Percentiles rank a stretch among this genome's conserved stretches.
phyloP scores from a whole-genome alignment of 2,329 filamentous ascomycete genomes.

The Lecanicillium sp. region DNA sequence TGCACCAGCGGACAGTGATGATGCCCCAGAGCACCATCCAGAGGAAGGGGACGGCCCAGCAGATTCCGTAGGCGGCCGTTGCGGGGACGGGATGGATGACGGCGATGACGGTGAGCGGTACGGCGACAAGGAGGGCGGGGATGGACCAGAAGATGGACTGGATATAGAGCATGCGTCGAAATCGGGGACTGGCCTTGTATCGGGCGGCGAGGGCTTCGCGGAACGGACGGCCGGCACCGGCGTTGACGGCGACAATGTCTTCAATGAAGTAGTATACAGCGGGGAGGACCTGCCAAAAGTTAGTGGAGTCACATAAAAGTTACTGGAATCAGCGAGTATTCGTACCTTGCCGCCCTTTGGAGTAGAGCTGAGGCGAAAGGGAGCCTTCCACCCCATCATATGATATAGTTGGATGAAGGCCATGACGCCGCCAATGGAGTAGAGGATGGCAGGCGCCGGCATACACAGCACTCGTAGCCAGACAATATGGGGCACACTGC shows the following conservation, averaged over 20 bases:
- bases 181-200: constrained; percentile 36
- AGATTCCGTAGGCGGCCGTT: constrained; percentile 31
- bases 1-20: constrained; percentile 32
- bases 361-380: constrained; percentile 59
- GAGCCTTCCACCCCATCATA: constrained; percentile 39
- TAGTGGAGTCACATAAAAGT: not conserved
- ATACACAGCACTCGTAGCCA: constrained; percentile 45
- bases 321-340: not conserved
- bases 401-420: constrained; percentile 31
- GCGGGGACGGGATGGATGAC: constrained; percentile 30
- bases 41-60: constrained; percentile 35
- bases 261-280: constrained; percentile 60
- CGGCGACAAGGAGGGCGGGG: constrained; percentile 31
- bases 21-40: constrained; percentile 30
- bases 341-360: constrained; percentile 45
- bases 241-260: constrained; percentile 62
- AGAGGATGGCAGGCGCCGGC: constrained; percentile 45
- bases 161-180: constrained; percentile 34
- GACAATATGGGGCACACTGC: constrained; percentile 44
- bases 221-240: constrained; percentile 44
- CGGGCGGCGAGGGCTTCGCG: constrained; percentile 36
- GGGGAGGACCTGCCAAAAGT: constrained; percentile 42
- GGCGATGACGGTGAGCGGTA: constrained; percentile 31
- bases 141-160: constrained; percentile 38
- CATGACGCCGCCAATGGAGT: constrained; percentile 38